phyloP scores from a whole-genome alignment of 2,329 filamentous ascomycete species.

The Pestalotiopsis fici region DNA sequence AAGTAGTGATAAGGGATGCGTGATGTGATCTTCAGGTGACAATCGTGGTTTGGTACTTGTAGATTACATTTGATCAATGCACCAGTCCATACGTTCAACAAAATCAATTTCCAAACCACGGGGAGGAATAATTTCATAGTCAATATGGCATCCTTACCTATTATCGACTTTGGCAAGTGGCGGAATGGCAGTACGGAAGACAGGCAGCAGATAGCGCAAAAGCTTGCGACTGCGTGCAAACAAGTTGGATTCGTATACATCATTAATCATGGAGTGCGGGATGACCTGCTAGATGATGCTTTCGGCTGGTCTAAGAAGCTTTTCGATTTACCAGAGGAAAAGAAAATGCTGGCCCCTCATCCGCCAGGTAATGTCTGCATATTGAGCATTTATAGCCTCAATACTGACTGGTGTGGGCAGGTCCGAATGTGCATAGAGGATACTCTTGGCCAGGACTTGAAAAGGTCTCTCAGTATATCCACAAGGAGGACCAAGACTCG shows the following conservation, averaged over 20 bases:
- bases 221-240: slow-evolving; percentile 30
- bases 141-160: slow-evolving; percentile 18
- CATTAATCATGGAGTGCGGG: slow-evolving; percentile 30
- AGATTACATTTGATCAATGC: not conserved
- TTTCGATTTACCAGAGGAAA: slow-evolving; percentile 31
- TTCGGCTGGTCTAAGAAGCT: slow-evolving; percentile 35
- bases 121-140: no score
- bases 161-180: slow-evolving; percentile 26
- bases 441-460: slow-evolving; percentile 57
- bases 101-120: not conserved
- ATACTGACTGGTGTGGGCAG: slow-evolving; percentile 17
- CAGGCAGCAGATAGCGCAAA: slow-evolving; percentile 24
- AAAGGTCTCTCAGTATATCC: slow-evolving; percentile 49
- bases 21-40: not conserved
- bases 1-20: not conserved
- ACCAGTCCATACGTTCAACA: not conserved
- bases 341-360: slow-evolving; percentile 37
- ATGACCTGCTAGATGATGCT: slow-evolving; percentile 35
- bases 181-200: slow-evolving; percentile 18
- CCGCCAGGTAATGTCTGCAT: slow-evolving; percentile 18
- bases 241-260: slow-evolving; percentile 33
- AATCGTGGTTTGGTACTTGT: not conserved
- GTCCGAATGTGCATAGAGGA: slow-evolving; percentile 50
- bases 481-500: slow-evolving; percentile 38
- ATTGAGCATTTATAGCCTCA: not conserved